phyloP scores from a whole-genome alignment of 305 asterid genomes.

The Fraxinus floribunda region DNA sequence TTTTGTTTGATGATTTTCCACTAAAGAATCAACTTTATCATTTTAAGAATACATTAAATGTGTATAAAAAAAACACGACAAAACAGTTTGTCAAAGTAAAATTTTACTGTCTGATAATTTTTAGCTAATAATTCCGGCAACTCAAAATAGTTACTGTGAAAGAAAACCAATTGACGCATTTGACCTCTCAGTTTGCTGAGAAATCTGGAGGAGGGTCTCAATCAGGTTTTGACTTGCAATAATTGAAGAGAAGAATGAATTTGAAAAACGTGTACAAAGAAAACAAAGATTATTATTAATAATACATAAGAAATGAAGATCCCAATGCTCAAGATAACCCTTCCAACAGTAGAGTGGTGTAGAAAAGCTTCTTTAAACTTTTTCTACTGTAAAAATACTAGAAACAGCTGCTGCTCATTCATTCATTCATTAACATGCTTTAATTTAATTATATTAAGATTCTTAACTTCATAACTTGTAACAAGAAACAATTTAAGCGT shows the following conservation, averaged over 20 bases:
- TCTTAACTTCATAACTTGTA: conserved; percentile 12
- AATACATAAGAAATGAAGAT: conserved; percentile 14
- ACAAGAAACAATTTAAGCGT: not conserved
- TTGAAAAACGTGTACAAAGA: not conserved
- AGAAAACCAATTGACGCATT: not conserved
- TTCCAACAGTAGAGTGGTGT: not conserved
- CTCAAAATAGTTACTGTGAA: not conserved
- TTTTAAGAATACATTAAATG: not conserved
- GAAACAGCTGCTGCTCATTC: not conserved
- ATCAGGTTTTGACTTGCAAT: conserved; percentile 21
- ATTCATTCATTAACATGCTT: not conserved
- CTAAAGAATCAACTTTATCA: not conserved
- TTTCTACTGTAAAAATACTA: not conserved
- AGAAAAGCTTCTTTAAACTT: conserved; percentile 10
- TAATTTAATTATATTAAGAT: not conserved
- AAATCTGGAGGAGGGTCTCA: conserved; percentile 10
- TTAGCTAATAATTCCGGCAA: not conserved
- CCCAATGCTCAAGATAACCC: conserved; percentile 23
- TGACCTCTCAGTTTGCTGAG: conserved; percentile 24
- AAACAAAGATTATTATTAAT: not conserved
- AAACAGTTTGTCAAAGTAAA: not conserved
- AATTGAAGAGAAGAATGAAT: conserved; percentile 21
- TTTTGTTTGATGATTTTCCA: not conserved
- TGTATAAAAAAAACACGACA: not conserved
- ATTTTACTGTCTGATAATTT: not conserved